These are phyloP conservation scores for Lanzia echinophila DNA, from an alignment of 2,329 filamentous ascomycete species.

Conservation along the genomic window DNA sequence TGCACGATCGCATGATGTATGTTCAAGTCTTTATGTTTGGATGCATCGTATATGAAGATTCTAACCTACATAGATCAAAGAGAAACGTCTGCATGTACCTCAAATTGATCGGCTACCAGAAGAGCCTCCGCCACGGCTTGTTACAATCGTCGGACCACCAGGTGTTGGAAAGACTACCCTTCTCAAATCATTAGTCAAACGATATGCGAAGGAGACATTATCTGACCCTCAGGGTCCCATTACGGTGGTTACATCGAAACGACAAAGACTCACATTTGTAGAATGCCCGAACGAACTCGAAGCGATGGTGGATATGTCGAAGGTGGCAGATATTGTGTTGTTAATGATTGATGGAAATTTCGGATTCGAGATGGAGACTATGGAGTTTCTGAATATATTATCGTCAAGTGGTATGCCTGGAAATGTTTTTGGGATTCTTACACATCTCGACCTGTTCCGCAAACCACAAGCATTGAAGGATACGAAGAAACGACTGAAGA, in stretches of 20 bases:
- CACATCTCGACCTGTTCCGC: conserved; percentile 89
- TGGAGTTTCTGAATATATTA: conserved; percentile 96
- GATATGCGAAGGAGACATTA: conserved; percentile 94
- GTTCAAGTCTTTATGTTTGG: too few relatives aligned
- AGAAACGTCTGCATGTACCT: conserved; percentile 93
- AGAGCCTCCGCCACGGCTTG: conserved; percentile 87
- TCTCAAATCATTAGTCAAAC: conserved; percentile 85
- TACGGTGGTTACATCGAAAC: conserved; percentile 94
- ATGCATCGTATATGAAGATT: not conserved
- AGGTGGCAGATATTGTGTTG: conserved; percentile 93
- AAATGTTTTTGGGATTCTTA: conserved; percentile 95
- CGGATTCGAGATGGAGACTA: conserved; percentile 99
- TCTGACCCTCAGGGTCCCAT: conserved; percentile 85
- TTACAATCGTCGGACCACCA: conserved; percentile 89
- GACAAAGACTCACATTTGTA: conserved; percentile 87
- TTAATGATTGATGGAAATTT: conserved; percentile 99
- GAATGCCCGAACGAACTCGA: conserved; percentile 97
- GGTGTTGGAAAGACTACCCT: conserved; percentile 94
- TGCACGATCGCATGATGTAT: conserved; percentile 47
- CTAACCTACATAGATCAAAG: conserved; percentile 61
- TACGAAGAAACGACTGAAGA: conserved; percentile 93
- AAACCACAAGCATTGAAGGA: conserved; percentile 88
- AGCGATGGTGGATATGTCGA: conserved; percentile 93
- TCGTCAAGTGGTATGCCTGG: conserved; percentile 96
- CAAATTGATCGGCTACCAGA: conserved; percentile 93